Evolutionary conservation across 768 basidiomycete species (phyloP), one percentile per base, ranked within the genome.

Genomic region (Lyophyllum shimeji): DNA sequence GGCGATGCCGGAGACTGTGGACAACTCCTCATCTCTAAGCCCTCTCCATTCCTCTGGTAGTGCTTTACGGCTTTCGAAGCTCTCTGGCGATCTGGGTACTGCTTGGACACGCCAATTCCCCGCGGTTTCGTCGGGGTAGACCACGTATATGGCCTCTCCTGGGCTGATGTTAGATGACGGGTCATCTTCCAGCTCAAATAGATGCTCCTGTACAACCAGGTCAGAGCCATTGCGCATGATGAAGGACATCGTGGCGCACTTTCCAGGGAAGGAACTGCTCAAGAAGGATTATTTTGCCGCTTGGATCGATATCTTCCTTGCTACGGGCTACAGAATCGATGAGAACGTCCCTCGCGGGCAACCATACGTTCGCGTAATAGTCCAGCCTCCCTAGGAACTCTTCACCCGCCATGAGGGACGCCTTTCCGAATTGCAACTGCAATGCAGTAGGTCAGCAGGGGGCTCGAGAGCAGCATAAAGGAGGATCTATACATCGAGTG

Each of bases 31-130:
- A 69, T 98, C 96, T 46, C 97, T 79, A 37, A 94, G 72, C 6
- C 97, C 97, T 58, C 95, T 82, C 97, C 97, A 99, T 59, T 79
- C 77, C 66, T 97, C 94, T 1, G 97, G 97, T 39, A 99, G 76
- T 1, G 94, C 86, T 71, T 96, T 97, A 27, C 96, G 82, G 70
- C 89, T 95, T 66, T 87, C 83, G 63, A 98, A 99, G 67, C 89
- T 91, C 62, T 91, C 90, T 1, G 90, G 76, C 0, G 85, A 77
- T 46, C 86, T 71, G 6, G 96, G 89, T 17, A 99, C 90, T 7
- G 96, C 95, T 68, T 98, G 96, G 44, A 99, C 74, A 40, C 97
- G 86, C 95, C 95, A 99, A 66, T 80, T 86, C 6, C 76, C 80
- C 12, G 70, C 76, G 0, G 75, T 77, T 68, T 93, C 91, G 63